Evolutionary conservation across 2,329 filamentous ascomycete genomes (phyloP), one percentile per base, ranked within the genome.

Genomic region (Orbilia javanica): DNA sequence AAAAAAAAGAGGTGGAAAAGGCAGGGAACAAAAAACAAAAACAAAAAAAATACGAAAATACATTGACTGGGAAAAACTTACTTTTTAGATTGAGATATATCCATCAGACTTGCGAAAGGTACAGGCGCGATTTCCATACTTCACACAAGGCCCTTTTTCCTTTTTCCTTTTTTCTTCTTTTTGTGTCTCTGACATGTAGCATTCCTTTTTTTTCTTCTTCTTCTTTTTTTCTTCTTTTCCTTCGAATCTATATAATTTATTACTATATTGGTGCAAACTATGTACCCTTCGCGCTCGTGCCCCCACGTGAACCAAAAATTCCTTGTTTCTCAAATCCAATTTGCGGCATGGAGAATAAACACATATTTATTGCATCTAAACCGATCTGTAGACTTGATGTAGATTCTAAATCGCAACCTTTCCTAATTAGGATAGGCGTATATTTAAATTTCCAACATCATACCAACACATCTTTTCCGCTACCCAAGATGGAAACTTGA

Each of bases 51-150:
- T 4, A 34, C 3, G 18, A 39, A 52, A 50, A 46, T 18, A 44
- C n/a, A 62, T 42, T 36, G 27, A 57, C 31, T n/a, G n/a, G 34
- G 55, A 34, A 62, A 36, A 67, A 20, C 50, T 39, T 13, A 55
- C n/a, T 74, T 11, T 50, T 72, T 73, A 73, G 69, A 73, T 60
- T 66, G 69, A 57, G 70, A 74, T 74, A 50, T 46, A 74, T 74
- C 62, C 70, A 74, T 74, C 70, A 74, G 70, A 62, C 70, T 74
- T 74, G 70, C 70, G 70, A 74, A 74, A 74, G 70, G 63, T 74
- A 74, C 52, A 63, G 63, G 55, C 53, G 63, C 60, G 70, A 46
- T 44, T 50, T 64, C 36, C 44, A 39, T 44, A 48, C n/a, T 65
- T 72, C 52, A 46, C 25, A n/a, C 13, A 34, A 34, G 18, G 11